Percentiles rank a stretch among this genome's conserved stretches.
Evolutionary conservation across 768 basidiomycete genomes (phyloP).

Genomic region (Kwoniella dejecticola): DNA sequence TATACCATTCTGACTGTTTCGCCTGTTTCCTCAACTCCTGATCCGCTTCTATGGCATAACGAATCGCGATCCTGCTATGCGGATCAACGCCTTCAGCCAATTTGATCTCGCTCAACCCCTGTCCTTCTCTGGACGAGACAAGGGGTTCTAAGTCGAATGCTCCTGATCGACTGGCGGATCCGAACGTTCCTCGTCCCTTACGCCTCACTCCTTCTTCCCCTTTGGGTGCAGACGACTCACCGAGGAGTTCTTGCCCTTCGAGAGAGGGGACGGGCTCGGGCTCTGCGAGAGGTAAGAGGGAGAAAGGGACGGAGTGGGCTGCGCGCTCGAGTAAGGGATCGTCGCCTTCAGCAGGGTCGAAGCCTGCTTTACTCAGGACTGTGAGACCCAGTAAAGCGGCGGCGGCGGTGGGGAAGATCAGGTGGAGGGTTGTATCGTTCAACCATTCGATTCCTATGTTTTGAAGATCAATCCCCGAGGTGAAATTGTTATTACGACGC

Average conservation of each 20-base stretch:
- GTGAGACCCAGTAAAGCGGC: constrained; percentile 45
- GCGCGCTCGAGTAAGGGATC: constrained; percentile 51
- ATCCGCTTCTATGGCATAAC: constrained; percentile 48
- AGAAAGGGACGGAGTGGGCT: constrained; percentile 49
- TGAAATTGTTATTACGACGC: too few species aligned
- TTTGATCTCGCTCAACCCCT: constrained; percentile 18
- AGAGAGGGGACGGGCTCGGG: constrained; percentile 24
- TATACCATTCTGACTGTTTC: constrained; percentile 49
- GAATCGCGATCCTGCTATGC: constrained; percentile 42
- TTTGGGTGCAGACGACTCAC: background rate
- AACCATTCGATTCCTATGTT: constrained; percentile 54
- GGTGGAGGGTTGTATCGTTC: constrained; percentile 48
- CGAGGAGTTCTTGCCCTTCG: constrained; percentile 36
- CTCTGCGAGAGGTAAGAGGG: constrained; percentile 35
- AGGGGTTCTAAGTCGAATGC: constrained; percentile 15
- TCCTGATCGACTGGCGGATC: background rate
- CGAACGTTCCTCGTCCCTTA: constrained; percentile 42
- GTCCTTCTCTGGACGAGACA: background rate
- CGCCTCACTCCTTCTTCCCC: constrained; percentile 12
- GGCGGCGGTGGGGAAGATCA: constrained; percentile 45
- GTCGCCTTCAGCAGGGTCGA: constrained; percentile 52
- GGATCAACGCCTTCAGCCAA: constrained; percentile 45
- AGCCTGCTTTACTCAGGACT: constrained; percentile 49
- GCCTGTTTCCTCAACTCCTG: constrained; percentile 38
- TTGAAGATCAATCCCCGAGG: background rate